Evolutionary conservation across 1,284 basidiomycete genomes (phyloP), one percentile per base, ranked within the genome.

Genomic region (Rhodotorula sp.): DNA sequence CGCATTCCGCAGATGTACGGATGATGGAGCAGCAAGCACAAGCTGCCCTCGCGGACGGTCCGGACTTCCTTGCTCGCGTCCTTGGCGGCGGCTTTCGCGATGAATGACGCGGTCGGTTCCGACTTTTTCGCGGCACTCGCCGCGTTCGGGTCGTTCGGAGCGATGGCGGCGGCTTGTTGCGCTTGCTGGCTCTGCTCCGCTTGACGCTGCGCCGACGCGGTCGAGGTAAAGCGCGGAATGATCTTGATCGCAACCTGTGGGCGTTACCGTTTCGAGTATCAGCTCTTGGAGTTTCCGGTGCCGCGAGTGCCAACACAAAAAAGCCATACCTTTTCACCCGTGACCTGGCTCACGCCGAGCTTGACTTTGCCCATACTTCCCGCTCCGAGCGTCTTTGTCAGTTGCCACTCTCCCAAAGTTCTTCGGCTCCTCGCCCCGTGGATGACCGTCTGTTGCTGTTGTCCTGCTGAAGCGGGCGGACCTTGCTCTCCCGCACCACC

Each of bases 341-440:
- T 91, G 77, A 89, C 81, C 77, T 91, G 91, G 81, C 96, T 93
- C 56, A 91, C 90, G 12, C 93, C 96, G 26, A 98, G 87, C 85
- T 98, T 99, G 79, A 99, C 97, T 81, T 98, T 98, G 77, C 96
- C 97, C 95, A 99, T 99, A 81, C 92, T 95, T 52, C 97, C 96
- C 54, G 94, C 94, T 62, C 97, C 96, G 49, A 99, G 86, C 5
- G 96, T 98, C 86, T 98, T 98, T 79, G 92, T 92, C 74, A 99
- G 87, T 72, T 92, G 92, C 84, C 97, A 99, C 81, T 98, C 93
- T 56, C 96, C 95, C 20, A 99, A 80, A 73, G 86, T 72, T 65
- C 80, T 58, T 77, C 78, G 71, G 18, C 61, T 67, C 20, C 62
- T 49, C 10, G 29, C 39, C 48, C 48, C 64, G 15, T 23, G 4